These are phyloP conservation scores for Brassica nigra DNA, from an alignment of 345 rosid genomes.

Conservation along the genomic window DNA sequence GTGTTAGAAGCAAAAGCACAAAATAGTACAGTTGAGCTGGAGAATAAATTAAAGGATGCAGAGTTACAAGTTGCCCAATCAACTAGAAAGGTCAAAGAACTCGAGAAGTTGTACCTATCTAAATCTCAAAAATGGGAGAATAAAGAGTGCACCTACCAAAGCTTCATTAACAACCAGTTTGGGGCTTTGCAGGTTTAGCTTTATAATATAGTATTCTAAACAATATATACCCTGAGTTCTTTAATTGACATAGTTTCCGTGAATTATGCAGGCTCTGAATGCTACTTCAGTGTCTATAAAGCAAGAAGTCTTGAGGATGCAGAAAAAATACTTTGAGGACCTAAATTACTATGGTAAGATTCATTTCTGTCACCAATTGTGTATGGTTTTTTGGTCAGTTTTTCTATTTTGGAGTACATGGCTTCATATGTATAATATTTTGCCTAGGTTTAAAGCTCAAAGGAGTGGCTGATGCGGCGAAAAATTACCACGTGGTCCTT, in stretches of 20 bases:
- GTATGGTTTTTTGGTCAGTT: conserved; percentile 22
- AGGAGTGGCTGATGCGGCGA: conserved; percentile 81
- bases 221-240: background rate
- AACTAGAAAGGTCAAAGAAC: conserved; percentile 68
- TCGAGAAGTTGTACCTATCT: conserved; percentile 66
- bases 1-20: conserved; percentile 56
- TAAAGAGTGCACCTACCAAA: conserved; percentile 58
- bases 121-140: conserved; percentile 73
- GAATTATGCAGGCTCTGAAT: conserved; percentile 61
- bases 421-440: conserved; percentile 9
- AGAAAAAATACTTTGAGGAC: conserved; percentile 60
- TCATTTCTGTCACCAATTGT: conserved; percentile 14
- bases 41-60: conserved; percentile 62
- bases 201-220: conserved; percentile 23
- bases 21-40: conserved; percentile 55
- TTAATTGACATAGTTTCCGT: background rate
- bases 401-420: conserved; percentile 17
- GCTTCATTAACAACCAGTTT: conserved; percentile 57
- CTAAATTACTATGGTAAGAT: conserved; percentile 64
- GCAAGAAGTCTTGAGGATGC: conserved; percentile 66
- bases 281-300: conserved; percentile 60
- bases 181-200: conserved; percentile 64
- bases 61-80: conserved; percentile 56
- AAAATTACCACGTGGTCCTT: conserved; percentile 75
- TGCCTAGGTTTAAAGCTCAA: conserved; percentile 71